Percentiles rank a stretch among this genome's conserved stretches.
These are phyloP conservation scores for button mushroom (Agaricus bisporus) DNA, from an alignment of 768 basidiomycete species.

Conservation along the genomic window DNA sequence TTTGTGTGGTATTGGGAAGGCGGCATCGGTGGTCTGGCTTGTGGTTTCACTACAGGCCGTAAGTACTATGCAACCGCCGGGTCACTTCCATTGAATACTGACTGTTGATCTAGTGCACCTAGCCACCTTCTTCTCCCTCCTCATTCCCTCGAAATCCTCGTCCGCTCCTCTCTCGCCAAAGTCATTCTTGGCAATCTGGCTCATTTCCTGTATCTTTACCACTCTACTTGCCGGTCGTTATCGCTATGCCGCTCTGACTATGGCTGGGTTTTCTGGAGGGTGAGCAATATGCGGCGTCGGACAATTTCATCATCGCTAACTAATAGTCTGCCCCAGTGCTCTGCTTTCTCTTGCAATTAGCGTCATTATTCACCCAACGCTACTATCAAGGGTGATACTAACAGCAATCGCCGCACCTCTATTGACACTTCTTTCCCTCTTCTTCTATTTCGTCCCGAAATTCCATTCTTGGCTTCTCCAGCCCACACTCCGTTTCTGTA, in stretches of 20 bases:
- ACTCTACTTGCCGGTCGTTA: conserved; percentile 50
- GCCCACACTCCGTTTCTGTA: conserved; percentile 41
- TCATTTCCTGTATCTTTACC: conserved; percentile 43
- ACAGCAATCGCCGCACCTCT: conserved; percentile 26
- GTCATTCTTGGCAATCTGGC: conserved; percentile 56
- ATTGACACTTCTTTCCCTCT: conserved; percentile 27
- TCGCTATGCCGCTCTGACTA: conserved; percentile 41
- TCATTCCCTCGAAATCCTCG: conserved; percentile 46
- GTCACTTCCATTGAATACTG: conserved; percentile 5
- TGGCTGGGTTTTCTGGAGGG: conserved; percentile 52
- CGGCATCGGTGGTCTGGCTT: conserved; percentile 55
- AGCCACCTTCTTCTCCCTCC: conserved; percentile 51
- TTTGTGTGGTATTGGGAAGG: conserved; percentile 44
- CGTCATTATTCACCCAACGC: conserved; percentile 48
- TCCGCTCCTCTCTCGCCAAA: conserved; percentile 37
- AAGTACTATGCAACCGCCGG: conserved; percentile 18
- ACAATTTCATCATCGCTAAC: not conserved
- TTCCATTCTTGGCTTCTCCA: conserved; percentile 36
- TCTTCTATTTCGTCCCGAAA: conserved; percentile 39
- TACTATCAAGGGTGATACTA: conserved; percentile 42
- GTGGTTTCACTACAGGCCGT: conserved; percentile 59
- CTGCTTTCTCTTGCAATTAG: conserved; percentile 32
- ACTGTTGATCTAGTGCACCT: conserved; percentile 38
- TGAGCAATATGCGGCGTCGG: conserved; percentile 18
- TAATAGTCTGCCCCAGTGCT: conserved; percentile 27